Evolutionary conservation across 2,329 filamentous ascomycete genomes (phyloP), one percentile per base, ranked within the genome.

Genomic region (Aspergillus sp.): DNA sequence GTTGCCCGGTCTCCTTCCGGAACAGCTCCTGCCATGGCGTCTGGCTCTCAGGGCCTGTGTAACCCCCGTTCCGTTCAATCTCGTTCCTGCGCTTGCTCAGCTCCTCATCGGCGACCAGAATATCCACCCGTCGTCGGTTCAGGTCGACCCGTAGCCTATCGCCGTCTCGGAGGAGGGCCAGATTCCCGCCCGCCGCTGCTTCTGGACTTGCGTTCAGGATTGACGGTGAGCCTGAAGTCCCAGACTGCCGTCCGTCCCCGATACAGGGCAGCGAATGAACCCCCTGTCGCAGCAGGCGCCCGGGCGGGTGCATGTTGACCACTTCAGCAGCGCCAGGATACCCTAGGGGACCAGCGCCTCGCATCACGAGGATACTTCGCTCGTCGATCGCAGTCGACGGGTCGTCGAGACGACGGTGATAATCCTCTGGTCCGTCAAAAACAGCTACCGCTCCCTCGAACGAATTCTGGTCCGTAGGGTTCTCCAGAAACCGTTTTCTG

Each of bases 151-250:
- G 54, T 13, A 74, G 42, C 29, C 49, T 49, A 43, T 74, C 71
- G 2, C 70, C 69, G 43, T 72, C 64, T 10, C 49, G 49, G 13
- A 74, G 48, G 13, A 74, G 56, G 3, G 66, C 69, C 13, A 74
- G 54, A 33, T 73, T 73, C 1, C 71, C 70, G 5, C 69, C 69
- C 7, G 66, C 67, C 1, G 69, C 68, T 8, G 71, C 70, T 48
- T 74, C 71, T 5, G 71, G 70, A 27, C 63, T 69, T 2, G 69
- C 70, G 38, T 74, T 72, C n/a, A 74, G 51, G 31, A 74, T 73
- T 0, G 67, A 71, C 1, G 70, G 71, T 3, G 66, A 70, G 0
- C 66, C 69, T 3, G 69, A 73, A 2, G 71, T 74, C 19, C 71
- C 70, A 5, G 67, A 72, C 44, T 74, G 71, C 29, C 71, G 55